These are phyloP conservation scores for Phytopythium montanum DNA, from an alignment of 352 stramenopile genomes.

Conservation along the genomic window DNA sequence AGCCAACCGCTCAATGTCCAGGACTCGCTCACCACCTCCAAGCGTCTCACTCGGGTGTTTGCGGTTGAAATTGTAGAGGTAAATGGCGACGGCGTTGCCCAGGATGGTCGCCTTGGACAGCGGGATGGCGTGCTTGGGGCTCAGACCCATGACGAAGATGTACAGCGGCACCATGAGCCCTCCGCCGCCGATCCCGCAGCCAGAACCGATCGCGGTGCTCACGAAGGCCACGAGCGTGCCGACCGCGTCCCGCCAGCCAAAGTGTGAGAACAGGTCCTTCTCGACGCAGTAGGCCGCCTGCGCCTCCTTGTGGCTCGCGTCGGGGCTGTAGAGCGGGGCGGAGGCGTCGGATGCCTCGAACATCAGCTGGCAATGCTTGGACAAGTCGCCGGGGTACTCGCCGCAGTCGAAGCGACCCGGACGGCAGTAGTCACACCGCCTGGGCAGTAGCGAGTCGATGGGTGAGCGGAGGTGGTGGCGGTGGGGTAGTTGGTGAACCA, in stretches of 20 bases:
- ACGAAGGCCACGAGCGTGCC: conserved; percentile 74
- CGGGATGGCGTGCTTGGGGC: conserved; percentile 95
- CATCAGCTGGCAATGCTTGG: conserved; percentile 58
- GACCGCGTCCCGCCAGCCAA: conserved; percentile 62
- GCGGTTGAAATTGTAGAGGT: conserved; percentile 91
- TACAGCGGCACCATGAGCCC: conserved; percentile 97
- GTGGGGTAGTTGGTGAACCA: too few relatives aligned
- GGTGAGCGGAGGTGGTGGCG: neutral
- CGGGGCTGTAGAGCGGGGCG: conserved; percentile 26
- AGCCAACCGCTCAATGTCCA: neutral
- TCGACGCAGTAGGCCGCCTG: conserved; percentile 66
- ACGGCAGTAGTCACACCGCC: conserved; percentile 61
- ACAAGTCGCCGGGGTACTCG: conserved; percentile 28
- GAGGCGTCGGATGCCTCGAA: conserved; percentile 27
- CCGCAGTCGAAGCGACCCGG: conserved; percentile 56
- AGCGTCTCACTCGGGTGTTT: conserved; percentile 81
- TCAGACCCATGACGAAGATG: conserved; percentile 93
- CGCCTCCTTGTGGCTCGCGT: conserved; percentile 27
- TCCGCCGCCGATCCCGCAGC: conserved; percentile 92
- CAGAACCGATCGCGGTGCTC: conserved; percentile 87
- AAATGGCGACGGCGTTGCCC: conserved; percentile 94
- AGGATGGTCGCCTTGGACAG: conserved; percentile 97
- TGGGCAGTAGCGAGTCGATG: neutral
- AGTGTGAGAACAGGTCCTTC: conserved; percentile 78
- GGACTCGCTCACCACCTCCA: too few relatives aligned